A percentile compares a stretch with the other conserved stretches of the same genome.
phyloP scores from a whole-genome alignment of 352 stramenopile genomes.

The Globisporangium spinosum region DNA sequence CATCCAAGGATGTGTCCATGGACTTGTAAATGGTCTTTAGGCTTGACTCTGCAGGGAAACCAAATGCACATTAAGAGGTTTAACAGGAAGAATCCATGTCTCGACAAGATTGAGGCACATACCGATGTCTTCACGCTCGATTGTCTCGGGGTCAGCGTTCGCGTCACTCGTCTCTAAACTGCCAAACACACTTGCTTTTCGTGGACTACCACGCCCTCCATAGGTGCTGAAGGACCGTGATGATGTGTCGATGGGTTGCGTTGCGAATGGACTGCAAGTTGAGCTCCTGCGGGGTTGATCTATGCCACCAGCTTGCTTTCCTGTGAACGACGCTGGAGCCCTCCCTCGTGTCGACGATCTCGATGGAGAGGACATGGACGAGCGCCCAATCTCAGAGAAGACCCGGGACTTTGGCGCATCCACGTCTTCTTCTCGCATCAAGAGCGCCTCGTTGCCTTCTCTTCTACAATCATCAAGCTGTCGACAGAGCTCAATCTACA shows the following conservation, averaged over 20 bases:
- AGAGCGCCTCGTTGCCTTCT: slow-evolving; percentile 42
- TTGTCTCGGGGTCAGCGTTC: slow-evolving; percentile 8
- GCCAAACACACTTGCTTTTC: slow-evolving; percentile 1
- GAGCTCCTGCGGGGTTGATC: slow-evolving; percentile 17
- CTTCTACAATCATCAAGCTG: slow-evolving; percentile 37
- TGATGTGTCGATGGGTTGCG: slow-evolving; percentile 18
- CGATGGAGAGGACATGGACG: slow-evolving; percentile 7
- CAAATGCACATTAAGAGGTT: no score
- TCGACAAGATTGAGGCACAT: neutral
- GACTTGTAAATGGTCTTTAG: slow-evolving; percentile 42
- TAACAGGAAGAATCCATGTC: no score
- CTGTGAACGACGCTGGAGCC: neutral
- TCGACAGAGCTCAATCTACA: slow-evolving; percentile 27
- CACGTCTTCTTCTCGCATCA: slow-evolving; percentile 75
- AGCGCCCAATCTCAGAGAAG: slow-evolving; percentile 31
- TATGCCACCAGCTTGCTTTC: slow-evolving; percentile 3
- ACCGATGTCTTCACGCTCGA: slow-evolving; percentile 28
- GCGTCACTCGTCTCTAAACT: slow-evolving; percentile 13
- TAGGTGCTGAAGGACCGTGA: slow-evolving; percentile 22
- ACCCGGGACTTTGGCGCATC: slow-evolving; percentile 43
- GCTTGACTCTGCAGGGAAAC: slow-evolving; percentile 23
- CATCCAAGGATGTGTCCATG: slow-evolving; percentile 45
- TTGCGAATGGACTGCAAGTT: slow-evolving; percentile 13
- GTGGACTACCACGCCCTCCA: slow-evolving; percentile 7
- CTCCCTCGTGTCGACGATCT: neutral